Base-by-base conservation (phyloP, 768 basidiomycete genomes). In the Sporobolomyces phaffii region DNA sequence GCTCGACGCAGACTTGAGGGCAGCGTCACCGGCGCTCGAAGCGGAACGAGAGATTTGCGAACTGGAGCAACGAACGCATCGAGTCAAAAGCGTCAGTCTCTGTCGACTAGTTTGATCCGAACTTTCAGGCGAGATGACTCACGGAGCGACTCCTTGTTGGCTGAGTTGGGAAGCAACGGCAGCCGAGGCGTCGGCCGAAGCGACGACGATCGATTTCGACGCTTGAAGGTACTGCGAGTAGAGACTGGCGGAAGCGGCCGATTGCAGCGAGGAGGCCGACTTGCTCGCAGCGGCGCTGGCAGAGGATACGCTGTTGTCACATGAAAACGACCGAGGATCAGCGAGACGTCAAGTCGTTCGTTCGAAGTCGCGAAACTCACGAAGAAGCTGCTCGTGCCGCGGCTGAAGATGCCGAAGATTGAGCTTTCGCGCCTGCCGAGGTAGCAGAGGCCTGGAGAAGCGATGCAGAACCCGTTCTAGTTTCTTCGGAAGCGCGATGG, bases 381-480 rank as follows among this genome's bases (percentile, higher is more conserved):
- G 73, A 73, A 59, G 76, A 76, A 60, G 77, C 71, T 15, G 78
- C 78, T 49, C 72, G 68, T 9, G 64, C 9, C 14, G 76, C 76
- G 45, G 76, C 77, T 22, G 77, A 76, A 29, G 70, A 69, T 5
- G 67, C 50, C n/a, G 75, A 75, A 22, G 74, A 70, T 24, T 70
- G 57, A 0, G 78, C 78, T 36, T 70, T 74, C 34, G 65, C 61
- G 0, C 77, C 76, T 41, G 78, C 78, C 8, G 78, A 79, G 24
- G 75, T 58, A 26, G 77, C 78, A 43, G 33, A 31, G 3, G 45
- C 49, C 33, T 26, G 38, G 24, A 10, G 31, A 28, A 17, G 9
- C 36, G 18, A 22, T 51, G n/a, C 17, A 6, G 47, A 28, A 4
- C n/a, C n/a, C n/a, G n/a, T n/a, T n/a, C n/a, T n/a, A n/a, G n/a